phyloP scores from a whole-genome alignment of 1,284 basidiomycete species.

The Athelia sp. region DNA sequence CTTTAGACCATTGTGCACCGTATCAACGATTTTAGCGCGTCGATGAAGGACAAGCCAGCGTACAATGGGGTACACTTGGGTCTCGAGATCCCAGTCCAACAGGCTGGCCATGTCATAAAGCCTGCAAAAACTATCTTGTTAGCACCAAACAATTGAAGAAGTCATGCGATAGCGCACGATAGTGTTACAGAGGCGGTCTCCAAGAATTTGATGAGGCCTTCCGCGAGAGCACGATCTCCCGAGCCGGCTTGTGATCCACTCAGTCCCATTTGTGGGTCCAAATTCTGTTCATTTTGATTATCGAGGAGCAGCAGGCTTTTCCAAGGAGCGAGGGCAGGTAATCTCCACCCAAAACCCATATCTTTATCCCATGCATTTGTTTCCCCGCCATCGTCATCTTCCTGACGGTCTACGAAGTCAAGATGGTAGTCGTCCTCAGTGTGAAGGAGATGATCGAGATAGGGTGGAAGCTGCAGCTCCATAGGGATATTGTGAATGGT shows the following conservation, averaged over 20 bases:
- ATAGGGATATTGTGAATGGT: slow-evolving; percentile 72
- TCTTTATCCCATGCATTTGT: slow-evolving; percentile 64
- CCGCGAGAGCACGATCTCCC: slow-evolving; percentile 63
- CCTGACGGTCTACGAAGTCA: slow-evolving; percentile 36
- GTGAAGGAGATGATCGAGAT: slow-evolving; percentile 64
- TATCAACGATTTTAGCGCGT: slow-evolving; percentile 85
- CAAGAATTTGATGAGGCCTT: slow-evolving; percentile 64
- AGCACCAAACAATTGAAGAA: too few species aligned
- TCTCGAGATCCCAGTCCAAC: slow-evolving; percentile 83
- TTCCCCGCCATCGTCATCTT: slow-evolving; percentile 43
- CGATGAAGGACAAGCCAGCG: slow-evolving; percentile 88
- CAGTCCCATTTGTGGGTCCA: slow-evolving; percentile 59
- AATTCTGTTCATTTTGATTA: slow-evolving; percentile 40
- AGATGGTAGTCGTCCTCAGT: slow-evolving; percentile 43
- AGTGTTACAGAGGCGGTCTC: slow-evolving; percentile 62
- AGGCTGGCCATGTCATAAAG: slow-evolving; percentile 83
- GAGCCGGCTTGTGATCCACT: slow-evolving; percentile 55
- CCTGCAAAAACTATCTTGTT: too few species aligned
- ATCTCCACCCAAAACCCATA: slow-evolving; percentile 62
- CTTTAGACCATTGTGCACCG: slow-evolving; percentile 77
- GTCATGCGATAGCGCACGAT: slow-evolving; percentile 45
- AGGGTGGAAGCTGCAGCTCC: slow-evolving; percentile 78
- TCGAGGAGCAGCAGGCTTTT: slow-evolving; percentile 83
- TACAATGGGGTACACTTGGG: slow-evolving; percentile 83
- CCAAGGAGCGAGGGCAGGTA: slow-evolving; percentile 85